A percentile compares a stretch with the other conserved stretches of the same genome.
Evolutionary conservation across 1,139 yeast genomes (phyloP).

Genomic region (Suhomyces ambrosiae): DNA sequence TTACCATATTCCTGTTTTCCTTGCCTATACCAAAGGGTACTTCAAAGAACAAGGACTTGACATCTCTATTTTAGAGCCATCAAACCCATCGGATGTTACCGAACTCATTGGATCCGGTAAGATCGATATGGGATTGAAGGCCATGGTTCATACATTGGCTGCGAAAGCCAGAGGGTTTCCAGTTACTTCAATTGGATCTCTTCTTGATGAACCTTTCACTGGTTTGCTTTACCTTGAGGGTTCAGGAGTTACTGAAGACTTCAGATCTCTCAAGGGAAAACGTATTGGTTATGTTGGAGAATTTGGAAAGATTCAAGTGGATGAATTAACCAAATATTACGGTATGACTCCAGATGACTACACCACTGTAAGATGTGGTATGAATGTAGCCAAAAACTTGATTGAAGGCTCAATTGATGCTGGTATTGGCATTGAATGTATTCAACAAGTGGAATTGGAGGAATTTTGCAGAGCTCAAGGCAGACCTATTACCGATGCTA

Average conservation of each 20-base stretch:
- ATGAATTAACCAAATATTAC: constrained; percentile 56
- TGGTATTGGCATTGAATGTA: constrained; percentile 61
- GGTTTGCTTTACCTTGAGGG: constrained; percentile 56
- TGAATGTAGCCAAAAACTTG: constrained; percentile 60
- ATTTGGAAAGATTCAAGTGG: constrained; percentile 60
- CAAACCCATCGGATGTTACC: constrained; percentile 61
- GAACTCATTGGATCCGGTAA: constrained; percentile 60
- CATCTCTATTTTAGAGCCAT: constrained; percentile 56
- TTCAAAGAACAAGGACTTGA: constrained; percentile 54
- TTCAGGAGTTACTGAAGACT: constrained; percentile 54
- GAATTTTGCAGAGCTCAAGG: constrained; percentile 50
- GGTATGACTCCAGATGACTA: constrained; percentile 59
- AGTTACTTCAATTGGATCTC: constrained; percentile 57
- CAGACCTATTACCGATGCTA: constrained; percentile 49
- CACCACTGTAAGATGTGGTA: constrained; percentile 62
- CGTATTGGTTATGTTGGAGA: constrained; percentile 61
- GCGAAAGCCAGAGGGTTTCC: constrained; percentile 63
- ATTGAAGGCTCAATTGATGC: constrained; percentile 59
- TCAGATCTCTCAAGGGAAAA: constrained; percentile 54
- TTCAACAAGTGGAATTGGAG: constrained; percentile 60
- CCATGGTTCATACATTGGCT: constrained; percentile 63
- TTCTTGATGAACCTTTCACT: constrained; percentile 60
- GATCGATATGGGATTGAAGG: constrained; percentile 60
- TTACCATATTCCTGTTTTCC: constrained; percentile 55
- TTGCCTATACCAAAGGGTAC: constrained; percentile 54